Percentiles rank a stretch among this genome's conserved stretches.
Conservation (phyloP, 139 green algal species). For the Marvania coccoides region DNA sequence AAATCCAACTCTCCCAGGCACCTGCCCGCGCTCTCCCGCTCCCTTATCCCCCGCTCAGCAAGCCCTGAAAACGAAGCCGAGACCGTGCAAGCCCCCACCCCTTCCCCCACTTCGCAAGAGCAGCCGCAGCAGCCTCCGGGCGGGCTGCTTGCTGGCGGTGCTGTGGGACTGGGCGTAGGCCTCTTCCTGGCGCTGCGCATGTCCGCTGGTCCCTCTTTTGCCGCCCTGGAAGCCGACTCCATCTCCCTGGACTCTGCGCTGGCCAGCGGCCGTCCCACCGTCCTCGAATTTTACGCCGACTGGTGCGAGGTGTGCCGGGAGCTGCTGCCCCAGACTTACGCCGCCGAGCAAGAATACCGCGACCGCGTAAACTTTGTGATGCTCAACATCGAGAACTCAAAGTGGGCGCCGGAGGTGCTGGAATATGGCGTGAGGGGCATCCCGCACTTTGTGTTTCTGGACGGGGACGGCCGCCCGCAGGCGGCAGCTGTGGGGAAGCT, state of each 20-base stretch:
- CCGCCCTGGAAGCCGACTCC: slow-evolving; percentile 47
- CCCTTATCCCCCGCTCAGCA: too few species aligned
- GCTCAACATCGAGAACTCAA: slow-evolving; percentile 97
- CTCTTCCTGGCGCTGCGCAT: slow-evolving; percentile 50
- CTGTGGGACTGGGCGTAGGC: slow-evolving; percentile 43
- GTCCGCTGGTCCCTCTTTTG: slow-evolving; percentile 41
- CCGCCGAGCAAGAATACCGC: slow-evolving; percentile 65
- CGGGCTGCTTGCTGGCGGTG: slow-evolving; percentile 40
- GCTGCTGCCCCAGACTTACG: slow-evolving; percentile 60
- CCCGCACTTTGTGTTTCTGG: slow-evolving; percentile 88
- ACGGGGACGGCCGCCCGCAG: slow-evolving; percentile 53
- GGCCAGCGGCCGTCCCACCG: slow-evolving; percentile 68
- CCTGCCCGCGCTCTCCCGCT: too few species aligned
- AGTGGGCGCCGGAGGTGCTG: slow-evolving; percentile 68
- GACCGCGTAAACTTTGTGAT: slow-evolving; percentile 93
- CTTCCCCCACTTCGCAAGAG: too few species aligned
- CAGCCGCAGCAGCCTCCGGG: too few species aligned
- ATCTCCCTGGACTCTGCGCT: slow-evolving; percentile 70
- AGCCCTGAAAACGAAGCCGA: too few species aligned
- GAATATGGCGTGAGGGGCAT: slow-evolving; percentile 90
- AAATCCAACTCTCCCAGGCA: too few species aligned
- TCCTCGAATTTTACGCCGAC: slow-evolving; percentile 91
- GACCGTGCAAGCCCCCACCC: too few species aligned
- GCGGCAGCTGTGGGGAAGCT: slow-evolving; percentile 74
- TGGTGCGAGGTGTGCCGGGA: slow-evolving; percentile 58